Evolutionary conservation across 139 green algal genomes (phyloP).

Genomic region (Parachlorella kessleri): DNA sequence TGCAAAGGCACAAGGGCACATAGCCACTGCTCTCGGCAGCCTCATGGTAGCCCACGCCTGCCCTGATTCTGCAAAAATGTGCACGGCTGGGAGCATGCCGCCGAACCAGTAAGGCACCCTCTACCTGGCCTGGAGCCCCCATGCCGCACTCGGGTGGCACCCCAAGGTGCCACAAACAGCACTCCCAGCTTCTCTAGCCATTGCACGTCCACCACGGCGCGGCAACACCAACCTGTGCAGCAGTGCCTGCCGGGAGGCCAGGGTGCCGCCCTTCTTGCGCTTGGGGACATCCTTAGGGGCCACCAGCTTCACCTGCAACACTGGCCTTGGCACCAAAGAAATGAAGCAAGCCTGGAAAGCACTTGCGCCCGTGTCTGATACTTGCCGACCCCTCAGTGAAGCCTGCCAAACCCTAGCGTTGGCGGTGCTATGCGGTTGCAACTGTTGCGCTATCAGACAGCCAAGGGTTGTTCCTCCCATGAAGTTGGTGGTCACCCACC

Average conservation of each 20-base stretch:
- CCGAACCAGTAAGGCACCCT: too few relatives aligned
- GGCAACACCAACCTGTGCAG: constrained; percentile 45
- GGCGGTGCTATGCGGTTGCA: not conserved
- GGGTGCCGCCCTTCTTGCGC: constrained; percentile 68
- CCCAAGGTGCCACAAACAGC: too few relatives aligned
- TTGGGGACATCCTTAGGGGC: constrained; percentile 40
- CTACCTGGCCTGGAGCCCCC: too few relatives aligned
- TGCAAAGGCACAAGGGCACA: too few relatives aligned
- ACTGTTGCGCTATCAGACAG: not conserved
- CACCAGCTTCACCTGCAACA: constrained; percentile 60
- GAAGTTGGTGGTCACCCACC: constrained; percentile 1
- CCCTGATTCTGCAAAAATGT: too few relatives aligned
- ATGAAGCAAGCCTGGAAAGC: too few relatives aligned
- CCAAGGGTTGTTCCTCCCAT: not conserved
- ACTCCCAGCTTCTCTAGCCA: too few relatives aligned
- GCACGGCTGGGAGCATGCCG: too few relatives aligned
- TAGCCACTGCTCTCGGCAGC: too few relatives aligned
- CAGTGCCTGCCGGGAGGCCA: constrained; percentile 56
- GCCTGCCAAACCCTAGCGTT: not conserved
- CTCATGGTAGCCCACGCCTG: too few relatives aligned
- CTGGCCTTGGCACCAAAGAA: not conserved
- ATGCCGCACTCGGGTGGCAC: too few relatives aligned
- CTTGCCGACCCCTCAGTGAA: not conserved
- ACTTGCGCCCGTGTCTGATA: not conserved
- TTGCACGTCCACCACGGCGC: too few relatives aligned